Evolutionary conservation across 2,329 filamentous ascomycete genomes (phyloP), one percentile per base, ranked within the genome.

Genomic region (Phialocephala sp.): DNA sequence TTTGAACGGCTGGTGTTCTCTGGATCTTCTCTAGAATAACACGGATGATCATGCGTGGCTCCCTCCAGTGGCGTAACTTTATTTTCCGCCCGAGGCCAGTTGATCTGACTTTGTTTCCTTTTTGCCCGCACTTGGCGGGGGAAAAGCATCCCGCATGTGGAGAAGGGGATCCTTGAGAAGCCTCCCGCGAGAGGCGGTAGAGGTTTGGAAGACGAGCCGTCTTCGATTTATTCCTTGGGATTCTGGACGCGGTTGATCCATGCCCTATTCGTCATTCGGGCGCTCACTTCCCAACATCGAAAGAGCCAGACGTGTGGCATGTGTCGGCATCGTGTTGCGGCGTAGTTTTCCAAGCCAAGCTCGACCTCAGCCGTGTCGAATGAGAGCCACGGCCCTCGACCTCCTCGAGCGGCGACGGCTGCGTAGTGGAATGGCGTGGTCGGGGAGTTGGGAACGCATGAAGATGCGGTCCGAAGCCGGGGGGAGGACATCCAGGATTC

Each of bases 381-480:
- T 54, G 24, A 8, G 47, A 52, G 50, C 24, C 3, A 24, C 45
- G 45, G 11, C 41, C 15, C 11, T 18, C 41, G 5, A 43, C 41
- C 41, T 18, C 41, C 15, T 43, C 15, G 37, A 3, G 15, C 15
- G 41, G 27, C 27, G 27, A 32, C 27, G 27, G 27, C 27, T 32
- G 27, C 27, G 27, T 32, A 39, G 39, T 41, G 55, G 20, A 56
- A 14, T 37, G 32, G 18, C 32, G 37, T 41, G 12, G 37, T 14
- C 37, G 37, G 37, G 32, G 6, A 18, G 37, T 14, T 2, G 9
- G 37, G 18, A 18, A 27, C 14, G 55, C 32, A 41, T 57, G 35
- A 57, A n/a, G 35, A 24, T 12, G 36, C 35, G 20, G 55, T 41
- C 55, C 55, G 55, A 57, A 24, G 55, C 55, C 35, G 55, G 55